These are phyloP conservation scores for Vitis hybrid DNA, from an alignment of 177 flowering plant species.

Conservation along the genomic window DNA sequence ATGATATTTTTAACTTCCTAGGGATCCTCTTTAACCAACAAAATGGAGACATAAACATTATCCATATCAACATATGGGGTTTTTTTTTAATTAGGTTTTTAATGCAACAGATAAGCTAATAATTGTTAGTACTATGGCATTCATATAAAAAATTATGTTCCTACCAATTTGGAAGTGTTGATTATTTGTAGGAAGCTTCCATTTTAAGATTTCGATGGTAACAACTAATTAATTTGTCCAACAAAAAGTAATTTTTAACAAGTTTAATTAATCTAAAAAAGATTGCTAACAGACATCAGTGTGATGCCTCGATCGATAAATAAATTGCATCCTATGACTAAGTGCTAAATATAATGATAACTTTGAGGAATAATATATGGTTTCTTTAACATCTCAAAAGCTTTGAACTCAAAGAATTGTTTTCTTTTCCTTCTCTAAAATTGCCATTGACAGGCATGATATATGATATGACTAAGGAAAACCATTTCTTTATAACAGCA, in stretches of 20 bases:
- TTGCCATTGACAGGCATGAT: slow-evolving; percentile 4
- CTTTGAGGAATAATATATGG: slow-evolving; percentile 8
- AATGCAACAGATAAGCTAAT: background rate
- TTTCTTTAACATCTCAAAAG: slow-evolving; percentile 13
- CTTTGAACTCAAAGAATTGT: background rate
- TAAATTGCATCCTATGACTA: background rate
- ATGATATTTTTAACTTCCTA: background rate
- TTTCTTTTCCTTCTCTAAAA: background rate
- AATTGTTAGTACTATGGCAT: background rate
- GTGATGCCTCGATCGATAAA: background rate
- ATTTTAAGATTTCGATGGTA: background rate
- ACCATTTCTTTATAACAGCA: background rate
- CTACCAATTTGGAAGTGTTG: slow-evolving; percentile 23
- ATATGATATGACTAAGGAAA: slow-evolving; percentile 7
- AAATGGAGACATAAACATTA: slow-evolving; percentile 3
- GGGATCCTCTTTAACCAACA: background rate
- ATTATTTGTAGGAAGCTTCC: slow-evolving; percentile 8
- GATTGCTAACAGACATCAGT: background rate
- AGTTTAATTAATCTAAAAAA: background rate
- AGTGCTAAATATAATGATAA: slow-evolving; percentile 7
- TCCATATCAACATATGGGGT: background rate
- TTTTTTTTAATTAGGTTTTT: background rate
- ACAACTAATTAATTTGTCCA: background rate
- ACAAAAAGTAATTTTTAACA: slow-evolving; percentile 4
- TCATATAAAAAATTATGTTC: slow-evolving; percentile 7